Base-by-base conservation (phyloP, 768 basidiomycete species). In the Amanita muscaria region DNA sequence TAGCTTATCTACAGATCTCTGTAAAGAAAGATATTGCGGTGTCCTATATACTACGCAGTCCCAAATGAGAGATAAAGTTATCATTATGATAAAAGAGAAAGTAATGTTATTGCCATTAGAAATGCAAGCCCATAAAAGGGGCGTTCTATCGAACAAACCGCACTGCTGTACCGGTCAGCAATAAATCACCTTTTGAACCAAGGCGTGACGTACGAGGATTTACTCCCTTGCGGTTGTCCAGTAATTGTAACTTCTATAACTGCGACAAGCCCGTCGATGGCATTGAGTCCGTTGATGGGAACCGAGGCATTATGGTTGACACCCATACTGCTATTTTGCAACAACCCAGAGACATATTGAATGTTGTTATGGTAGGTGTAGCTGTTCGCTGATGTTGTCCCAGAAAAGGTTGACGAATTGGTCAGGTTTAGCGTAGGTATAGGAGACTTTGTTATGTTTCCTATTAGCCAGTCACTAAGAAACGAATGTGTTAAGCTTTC, bases 211-310 rank as follows among this genome's bases (percentile, higher is more conserved):
- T 47, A 68, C 68, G 64, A 62, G 23, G 64, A 63, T 31, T 52
- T 53, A 4, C 16, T 21, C 10, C 14, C 15, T 19, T 46, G 15
- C 9, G 69, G 67, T 12, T 51, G 49, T 9, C 38, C 54, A 1
- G 76, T 71, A 32, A 94, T 80, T 54, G 72, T 74, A 37, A 92
- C 81, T 1, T 77, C 78, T 51, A 93, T 51, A 1, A 96, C 66
- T 0, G 86, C 88, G 3, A 93, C 83, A 9, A 89, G 65, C 1
- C 92, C 93, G 57, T 97, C 93, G 1, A 80, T 68, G 2, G 88
- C 76, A 49, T 74, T 77, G n/a, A 63, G 58, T n/a, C 65, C 58
- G n/a, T 73, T 60, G 5, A 69, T 59, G 9, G 57, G 65, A 4
- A 88, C 87, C 6, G 63, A 66, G 5, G 61, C 29, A 51, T 70